Percentiles rank a stretch among this genome's conserved stretches.
Conservation (phyloP, 2,329 filamentous ascomycete genomes). For the Fusarium luffae region DNA sequence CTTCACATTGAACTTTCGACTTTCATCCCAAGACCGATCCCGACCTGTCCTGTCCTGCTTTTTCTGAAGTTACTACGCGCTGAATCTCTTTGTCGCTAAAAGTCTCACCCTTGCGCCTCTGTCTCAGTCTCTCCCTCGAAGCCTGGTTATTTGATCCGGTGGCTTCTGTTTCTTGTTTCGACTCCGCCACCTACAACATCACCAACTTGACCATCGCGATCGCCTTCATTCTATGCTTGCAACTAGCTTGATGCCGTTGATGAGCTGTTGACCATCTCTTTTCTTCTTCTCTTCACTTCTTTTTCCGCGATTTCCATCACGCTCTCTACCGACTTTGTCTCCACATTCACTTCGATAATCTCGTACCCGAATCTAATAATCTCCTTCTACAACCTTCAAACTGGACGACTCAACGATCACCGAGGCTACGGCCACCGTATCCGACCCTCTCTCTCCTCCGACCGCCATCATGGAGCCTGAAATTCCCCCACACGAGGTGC, state of each 20-base stretch:
- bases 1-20: neutral
- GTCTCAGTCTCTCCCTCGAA: constrained; percentile 35
- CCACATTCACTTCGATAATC: constrained; percentile 32
- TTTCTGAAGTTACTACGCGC: neutral
- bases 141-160: constrained; percentile 12
- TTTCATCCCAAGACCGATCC: constrained; percentile 4
- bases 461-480: constrained; percentile 59
- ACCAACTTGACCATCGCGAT: constrained; percentile 9
- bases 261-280: constrained; percentile 36
- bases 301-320: constrained; percentile 23
- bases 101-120: neutral
- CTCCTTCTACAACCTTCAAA: constrained; percentile 45
- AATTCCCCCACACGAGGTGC: constrained; percentile 44
- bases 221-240: constrained; percentile 21
- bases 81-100: neutral
- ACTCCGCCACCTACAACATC: constrained; percentile 31
- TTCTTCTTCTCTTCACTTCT: constrained; percentile 8
- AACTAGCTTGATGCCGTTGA: constrained; percentile 44
- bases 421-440: constrained; percentile 36
- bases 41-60: neutral
- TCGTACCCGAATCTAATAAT: constrained; percentile 15
- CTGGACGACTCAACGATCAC: constrained; percentile 57
- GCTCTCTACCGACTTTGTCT: constrained; percentile 39
- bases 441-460: constrained; percentile 27
- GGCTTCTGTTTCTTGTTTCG: constrained; percentile 25